Conservation (phyloP, 768 basidiomycete genomes). For the Leccinum pellstonianum region DNA sequence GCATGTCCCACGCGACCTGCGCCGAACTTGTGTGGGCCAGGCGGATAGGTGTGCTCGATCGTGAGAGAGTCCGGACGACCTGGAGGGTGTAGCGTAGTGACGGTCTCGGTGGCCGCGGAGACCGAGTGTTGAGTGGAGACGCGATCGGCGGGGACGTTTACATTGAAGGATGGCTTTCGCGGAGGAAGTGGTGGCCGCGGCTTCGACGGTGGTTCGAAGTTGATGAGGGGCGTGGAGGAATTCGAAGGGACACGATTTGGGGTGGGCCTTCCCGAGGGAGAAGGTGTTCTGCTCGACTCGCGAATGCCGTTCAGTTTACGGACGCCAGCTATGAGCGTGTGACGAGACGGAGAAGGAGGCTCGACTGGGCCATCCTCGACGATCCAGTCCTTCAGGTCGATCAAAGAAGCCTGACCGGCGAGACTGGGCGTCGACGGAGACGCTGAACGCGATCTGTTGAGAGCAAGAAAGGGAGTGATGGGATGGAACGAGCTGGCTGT, state of each 20-base stretch:
- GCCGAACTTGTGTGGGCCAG: conserved; percentile 37
- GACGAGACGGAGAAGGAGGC: conserved; percentile 13
- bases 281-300: conserved; percentile 27
- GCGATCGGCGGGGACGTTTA: conserved; percentile 39
- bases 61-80: conserved; percentile 47
- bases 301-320: conserved; percentile 18
- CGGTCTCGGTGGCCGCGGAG: conserved; percentile 16
- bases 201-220: conserved; percentile 51
- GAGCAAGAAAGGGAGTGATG: conserved; percentile 38
- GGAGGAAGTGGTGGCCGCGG: conserved; percentile 62
- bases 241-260: conserved; percentile 5
- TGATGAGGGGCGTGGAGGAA: conserved; percentile 48
- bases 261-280: conserved; percentile 15
- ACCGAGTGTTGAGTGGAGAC: conserved; percentile 31
- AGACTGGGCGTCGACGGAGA: conserved; percentile 45
- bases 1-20: conserved; percentile 45
- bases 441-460: conserved; percentile 38
- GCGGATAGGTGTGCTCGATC: conserved; percentile 60
- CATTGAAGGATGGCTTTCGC: conserved; percentile 54
- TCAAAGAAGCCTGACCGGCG: conserved; percentile 54
- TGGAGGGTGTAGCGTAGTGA: conserved; percentile 28
- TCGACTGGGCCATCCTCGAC: conserved; percentile 55
- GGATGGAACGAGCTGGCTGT: conserved; percentile 42
- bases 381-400: conserved; percentile 75
- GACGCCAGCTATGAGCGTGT: conserved; percentile 6